These are phyloP conservation scores for Populus tomentosa DNA, from an alignment of 441 rosid genomes.

Conservation along the genomic window DNA sequence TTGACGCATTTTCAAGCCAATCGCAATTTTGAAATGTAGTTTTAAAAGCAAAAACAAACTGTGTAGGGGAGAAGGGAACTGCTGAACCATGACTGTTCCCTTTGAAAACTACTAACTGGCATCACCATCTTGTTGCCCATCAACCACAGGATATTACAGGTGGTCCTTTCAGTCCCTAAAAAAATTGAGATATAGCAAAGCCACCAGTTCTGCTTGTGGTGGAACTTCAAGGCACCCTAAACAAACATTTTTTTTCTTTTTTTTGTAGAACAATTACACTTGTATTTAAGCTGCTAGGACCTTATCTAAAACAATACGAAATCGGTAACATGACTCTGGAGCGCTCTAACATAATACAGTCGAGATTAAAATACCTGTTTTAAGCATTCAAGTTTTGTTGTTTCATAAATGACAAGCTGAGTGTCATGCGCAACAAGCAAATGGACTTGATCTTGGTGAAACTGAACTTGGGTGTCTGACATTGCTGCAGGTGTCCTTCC, in stretches of 20 bases:
- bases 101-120: not conserved
- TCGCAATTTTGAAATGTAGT: too few species aligned
- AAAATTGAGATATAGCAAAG: not conserved
- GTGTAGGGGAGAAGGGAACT: not conserved
- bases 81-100: not conserved
- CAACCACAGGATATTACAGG: not conserved
- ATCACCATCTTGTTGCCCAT: not conserved
- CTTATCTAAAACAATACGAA: not conserved
- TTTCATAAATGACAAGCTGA: conserved; percentile 47
- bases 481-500: conserved; percentile 27
- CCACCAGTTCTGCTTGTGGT: not conserved
- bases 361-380: conserved; percentile 34
- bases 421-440: conserved; percentile 44
- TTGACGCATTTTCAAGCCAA: too few species aligned
- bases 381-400: conserved; percentile 34
- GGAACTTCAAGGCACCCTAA: not conserved
- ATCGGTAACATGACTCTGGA: not conserved
- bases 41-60: not conserved
- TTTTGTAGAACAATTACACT: not conserved
- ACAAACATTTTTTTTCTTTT: not conserved
- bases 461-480: conserved; percentile 51
- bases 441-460: conserved; percentile 49
- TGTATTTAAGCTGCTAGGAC: not conserved
- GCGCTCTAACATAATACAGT: not conserved
- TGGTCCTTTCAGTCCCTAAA: not conserved